These are phyloP conservation scores for Petunia secreta DNA, from an alignment of 257 asterid species.

Conservation along the genomic window DNA sequence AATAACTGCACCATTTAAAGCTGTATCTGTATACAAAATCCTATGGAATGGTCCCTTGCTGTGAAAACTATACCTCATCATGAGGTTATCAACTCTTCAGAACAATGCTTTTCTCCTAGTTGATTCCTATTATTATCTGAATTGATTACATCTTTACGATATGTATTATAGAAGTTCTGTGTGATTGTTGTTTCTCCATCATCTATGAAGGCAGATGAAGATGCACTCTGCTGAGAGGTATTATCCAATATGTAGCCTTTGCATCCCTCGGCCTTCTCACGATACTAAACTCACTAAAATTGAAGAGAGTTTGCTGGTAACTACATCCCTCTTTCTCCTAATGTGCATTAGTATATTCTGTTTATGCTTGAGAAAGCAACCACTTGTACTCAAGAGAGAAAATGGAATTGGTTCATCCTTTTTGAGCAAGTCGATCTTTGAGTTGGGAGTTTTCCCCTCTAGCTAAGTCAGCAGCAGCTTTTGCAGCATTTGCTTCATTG, in stretches of 20 bases:
- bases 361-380: slow-evolving; percentile 54
- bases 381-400: slow-evolving; percentile 53
- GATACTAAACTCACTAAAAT: slow-evolving; percentile 41
- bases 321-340: slow-evolving; percentile 30
- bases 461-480: slow-evolving; percentile 25
- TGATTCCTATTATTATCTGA: slow-evolving; percentile 44
- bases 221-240: slow-evolving; percentile 35
- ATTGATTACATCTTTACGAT: slow-evolving; percentile 36
- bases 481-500: slow-evolving; percentile 75
- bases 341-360: slow-evolving; percentile 41
- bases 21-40: slow-evolving; percentile 25
- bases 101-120: slow-evolving; percentile 53
- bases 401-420: slow-evolving; percentile 58
- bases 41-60: slow-evolving; percentile 21
- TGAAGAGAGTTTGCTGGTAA: slow-evolving; percentile 41
- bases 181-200: slow-evolving; percentile 26
- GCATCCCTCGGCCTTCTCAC: too few species aligned
- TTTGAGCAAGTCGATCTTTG: too few species aligned
- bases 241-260: not conserved
- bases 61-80: slow-evolving; percentile 46
- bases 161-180: slow-evolving; percentile 35
- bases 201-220: slow-evolving; percentile 37
- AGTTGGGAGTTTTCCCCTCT: too few species aligned
- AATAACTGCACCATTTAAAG: not conserved
- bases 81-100: slow-evolving; percentile 57